Conservation (phyloP, 768 basidiomycete species). For the Phaeotremella skinneri region DNA sequence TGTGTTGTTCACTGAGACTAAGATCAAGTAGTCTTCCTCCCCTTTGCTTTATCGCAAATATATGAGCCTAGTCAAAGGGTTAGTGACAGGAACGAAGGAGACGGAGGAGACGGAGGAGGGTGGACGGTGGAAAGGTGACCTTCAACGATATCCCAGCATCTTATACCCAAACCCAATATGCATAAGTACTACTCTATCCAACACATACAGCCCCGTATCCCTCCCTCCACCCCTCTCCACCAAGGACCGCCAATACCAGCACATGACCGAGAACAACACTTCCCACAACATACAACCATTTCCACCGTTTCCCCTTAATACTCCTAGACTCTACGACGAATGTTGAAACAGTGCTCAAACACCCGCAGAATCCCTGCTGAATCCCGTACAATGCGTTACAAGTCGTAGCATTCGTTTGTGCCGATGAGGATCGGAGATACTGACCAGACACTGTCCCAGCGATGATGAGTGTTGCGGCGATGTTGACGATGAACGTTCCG, state of each 20-base stretch:
- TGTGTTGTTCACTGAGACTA: conserved; percentile 48
- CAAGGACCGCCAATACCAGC: conserved; percentile 69
- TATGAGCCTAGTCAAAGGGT: not conserved
- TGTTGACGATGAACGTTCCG: conserved; percentile 51
- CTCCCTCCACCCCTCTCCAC: conserved; percentile 60
- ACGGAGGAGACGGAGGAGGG: too few species aligned
- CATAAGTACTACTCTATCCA: conserved; percentile 12
- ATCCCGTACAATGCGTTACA: conserved; percentile 79
- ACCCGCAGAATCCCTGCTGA: conserved; percentile 89
- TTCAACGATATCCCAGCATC: conserved; percentile 1
- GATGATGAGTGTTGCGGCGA: conserved; percentile 76
- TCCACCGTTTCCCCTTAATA: conserved; percentile 58
- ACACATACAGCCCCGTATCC: conserved; percentile 12
- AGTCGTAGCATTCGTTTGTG: conserved; percentile 44
- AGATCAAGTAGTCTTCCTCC: conserved; percentile 47
- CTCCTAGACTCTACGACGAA: conserved; percentile 76
- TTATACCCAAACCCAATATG: not conserved
- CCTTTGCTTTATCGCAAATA: too few species aligned
- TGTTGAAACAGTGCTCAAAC: conserved; percentile 89
- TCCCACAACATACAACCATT: conserved; percentile 65
- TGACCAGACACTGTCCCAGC: conserved; percentile 72
- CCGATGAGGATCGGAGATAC: conserved; percentile 48
- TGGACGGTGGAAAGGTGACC: too few species aligned
- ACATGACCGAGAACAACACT: conserved; percentile 72
- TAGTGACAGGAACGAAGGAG: too few species aligned